Evolutionary conservation across 169 alveolate genomes (phyloP).

Genomic region (Babesia gibsoni): DNA sequence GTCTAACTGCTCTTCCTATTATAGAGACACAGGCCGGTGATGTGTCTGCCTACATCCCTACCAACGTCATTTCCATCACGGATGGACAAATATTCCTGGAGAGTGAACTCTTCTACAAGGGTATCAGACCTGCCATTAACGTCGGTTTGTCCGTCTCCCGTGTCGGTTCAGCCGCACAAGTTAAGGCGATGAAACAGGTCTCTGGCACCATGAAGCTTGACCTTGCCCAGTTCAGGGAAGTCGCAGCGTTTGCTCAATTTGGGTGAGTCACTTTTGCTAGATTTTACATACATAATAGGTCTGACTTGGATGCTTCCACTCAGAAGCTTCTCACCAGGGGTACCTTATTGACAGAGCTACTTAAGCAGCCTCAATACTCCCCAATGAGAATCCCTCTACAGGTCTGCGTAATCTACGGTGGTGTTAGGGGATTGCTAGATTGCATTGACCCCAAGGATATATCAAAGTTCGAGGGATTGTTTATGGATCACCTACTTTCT

Average conservation of each 20-base stretch:
- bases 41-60: constrained; percentile 97
- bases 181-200: constrained; percentile 85
- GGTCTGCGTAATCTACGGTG: constrained; percentile 79
- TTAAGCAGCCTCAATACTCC: constrained; percentile 86
- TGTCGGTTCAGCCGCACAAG: constrained; percentile 96
- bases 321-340: constrained; percentile 93
- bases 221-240: constrained; percentile 95
- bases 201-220: constrained; percentile 94
- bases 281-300: constrained; percentile 20
- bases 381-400: constrained; percentile 80
- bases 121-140: constrained; percentile 97
- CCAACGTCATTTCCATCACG: constrained; percentile 96
- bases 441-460: constrained; percentile 69
- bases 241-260: constrained; percentile 95
- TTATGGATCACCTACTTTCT: constrained; percentile 41
- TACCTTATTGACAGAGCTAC: constrained; percentile 87
- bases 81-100: constrained; percentile 97
- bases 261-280: constrained; percentile 64
- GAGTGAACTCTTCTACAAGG: constrained; percentile 95
- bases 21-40: constrained; percentile 98
- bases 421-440: constrained; percentile 79
- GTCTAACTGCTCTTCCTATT: constrained; percentile 96
- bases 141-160: constrained; percentile 97
- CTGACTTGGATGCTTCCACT: constrained; percentile 94
- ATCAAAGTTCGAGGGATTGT: constrained; percentile 60